Percentiles rank a stretch among this genome's conserved stretches.
Conservation (phyloP, 2,329 filamentous ascomycete genomes). For the Alternaria sp. region DNA sequence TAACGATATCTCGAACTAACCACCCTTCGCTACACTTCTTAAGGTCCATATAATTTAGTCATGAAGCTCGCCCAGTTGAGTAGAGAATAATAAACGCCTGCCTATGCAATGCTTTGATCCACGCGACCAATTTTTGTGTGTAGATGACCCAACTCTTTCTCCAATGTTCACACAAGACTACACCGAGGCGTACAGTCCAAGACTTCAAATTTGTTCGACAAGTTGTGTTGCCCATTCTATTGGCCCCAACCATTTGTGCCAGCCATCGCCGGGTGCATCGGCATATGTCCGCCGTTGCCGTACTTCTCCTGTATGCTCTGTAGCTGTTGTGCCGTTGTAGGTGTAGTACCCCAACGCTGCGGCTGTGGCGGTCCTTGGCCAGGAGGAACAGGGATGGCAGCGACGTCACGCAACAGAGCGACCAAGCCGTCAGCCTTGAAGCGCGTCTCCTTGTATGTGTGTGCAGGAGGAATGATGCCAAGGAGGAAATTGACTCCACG, state of each 20-base stretch:
- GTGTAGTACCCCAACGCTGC: conserved; percentile 37
- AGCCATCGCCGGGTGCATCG: conserved; percentile 9
- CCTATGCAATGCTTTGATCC: conserved; percentile 1
- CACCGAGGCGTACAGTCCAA: neutral
- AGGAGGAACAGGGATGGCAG: conserved; percentile 27
- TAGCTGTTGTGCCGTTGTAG: conserved; percentile 39
- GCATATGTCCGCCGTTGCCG: conserved; percentile 25
- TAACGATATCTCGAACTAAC: neutral
- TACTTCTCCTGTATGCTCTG: conserved; percentile 45
- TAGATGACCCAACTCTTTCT: neutral
- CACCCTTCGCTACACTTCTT: neutral
- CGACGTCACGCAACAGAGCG: conserved; percentile 69
- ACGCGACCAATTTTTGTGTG: neutral
- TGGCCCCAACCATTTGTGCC: conserved; percentile 15
- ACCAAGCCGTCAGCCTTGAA: conserved; percentile 78
- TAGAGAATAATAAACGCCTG: conserved; percentile 11
- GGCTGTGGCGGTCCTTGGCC: conserved; percentile 18
- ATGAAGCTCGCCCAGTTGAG: neutral
- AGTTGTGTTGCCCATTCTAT: neutral
- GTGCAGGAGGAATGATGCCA: conserved; percentile 76
- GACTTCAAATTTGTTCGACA: neutral
- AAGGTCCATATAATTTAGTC: neutral
- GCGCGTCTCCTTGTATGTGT: conserved; percentile 73
- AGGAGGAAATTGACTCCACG: conserved; percentile 65
- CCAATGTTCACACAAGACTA: neutral